A percentile compares a stretch with the other conserved stretches of the same genome.
These are phyloP conservation scores for Dentipellis sp. DNA, from an alignment of 768 basidiomycete species.

Conservation along the genomic window DNA sequence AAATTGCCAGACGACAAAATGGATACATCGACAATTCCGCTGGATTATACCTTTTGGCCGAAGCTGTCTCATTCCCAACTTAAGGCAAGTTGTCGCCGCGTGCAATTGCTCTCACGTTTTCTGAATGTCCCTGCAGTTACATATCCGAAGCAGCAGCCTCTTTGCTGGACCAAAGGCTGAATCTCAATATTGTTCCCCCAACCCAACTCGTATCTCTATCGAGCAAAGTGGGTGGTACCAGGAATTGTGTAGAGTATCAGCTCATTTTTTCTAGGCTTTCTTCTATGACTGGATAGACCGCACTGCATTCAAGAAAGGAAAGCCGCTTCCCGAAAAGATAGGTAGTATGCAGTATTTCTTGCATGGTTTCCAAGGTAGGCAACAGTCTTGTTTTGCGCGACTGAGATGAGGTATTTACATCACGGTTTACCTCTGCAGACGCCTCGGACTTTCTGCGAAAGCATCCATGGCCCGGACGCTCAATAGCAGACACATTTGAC, in stretches of 20 bases:
- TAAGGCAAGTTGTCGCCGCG: conserved; percentile 41
- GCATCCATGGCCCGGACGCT: conserved; percentile 82
- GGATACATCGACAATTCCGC: conserved; percentile 80
- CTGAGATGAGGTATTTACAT: not conserved
- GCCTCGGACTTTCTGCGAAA: conserved; percentile 81
- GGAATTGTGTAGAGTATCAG: not conserved
- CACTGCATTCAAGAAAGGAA: conserved; percentile 74
- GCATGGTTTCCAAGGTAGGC: conserved; percentile 66
- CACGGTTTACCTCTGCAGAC: conserved; percentile 32
- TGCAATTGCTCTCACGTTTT: not conserved
- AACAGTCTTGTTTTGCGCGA: not conserved
- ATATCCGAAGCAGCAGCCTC: conserved; percentile 88
- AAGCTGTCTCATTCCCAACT: conserved; percentile 81
- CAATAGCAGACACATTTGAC: conserved; percentile 79
- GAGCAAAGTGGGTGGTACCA: conserved; percentile 37
- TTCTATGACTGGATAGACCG: conserved; percentile 91
- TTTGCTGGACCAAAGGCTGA: conserved; percentile 64
- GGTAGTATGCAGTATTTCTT: conserved; percentile 88
- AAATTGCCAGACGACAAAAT: conserved; percentile 66
- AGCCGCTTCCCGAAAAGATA: conserved; percentile 77
- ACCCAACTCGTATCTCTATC: conserved; percentile 80
- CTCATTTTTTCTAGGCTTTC: conserved; percentile 42
- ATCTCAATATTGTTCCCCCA: conserved; percentile 74
- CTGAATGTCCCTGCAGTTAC: conserved; percentile 40
- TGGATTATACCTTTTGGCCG: conserved; percentile 90